Evolutionary conservation across 805 yeast genomes (phyloP), one percentile per base, ranked within the genome.

Genomic region (Zygoascus bituminiphila): DNA sequence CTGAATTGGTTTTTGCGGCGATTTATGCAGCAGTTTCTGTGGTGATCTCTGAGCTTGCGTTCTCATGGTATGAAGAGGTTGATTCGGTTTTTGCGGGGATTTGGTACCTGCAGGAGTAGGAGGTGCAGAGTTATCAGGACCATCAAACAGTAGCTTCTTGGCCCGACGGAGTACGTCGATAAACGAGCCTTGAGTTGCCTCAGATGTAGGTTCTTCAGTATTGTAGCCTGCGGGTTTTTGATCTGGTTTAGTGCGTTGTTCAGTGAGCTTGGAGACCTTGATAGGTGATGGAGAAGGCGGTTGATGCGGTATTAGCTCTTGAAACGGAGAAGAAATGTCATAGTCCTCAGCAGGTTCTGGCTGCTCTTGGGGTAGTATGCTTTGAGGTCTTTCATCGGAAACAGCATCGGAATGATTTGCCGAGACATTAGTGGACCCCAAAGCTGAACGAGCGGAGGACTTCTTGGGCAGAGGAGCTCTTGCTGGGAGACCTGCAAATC

Each of bases 391-490:
- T 29, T 29, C 33, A 15, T 29, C 33, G n/a, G 10, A 12, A 15
- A 12, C 33, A 4, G 10, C 8, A 2, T 12, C 22, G 19, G 22
- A 15, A 19, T 36, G 39, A 15, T 15, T 19, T 20, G 20, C 14
- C 20, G 39, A 36, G 5, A 20, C 17, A 7, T 20, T 49, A 4
- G 33, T 6, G 15, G 33, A 29, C 15, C 33, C 33, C 9, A 29
- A 6, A 29, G 33, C n/a, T 12, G 33, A 29, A 15, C 33, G 33
- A 21, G 50, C 48, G n/a, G 50, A 41, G 2, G 56, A 54, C 37
- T 52, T 53, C 38, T 54, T 54, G n/a, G 54, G 49, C 4, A 54
- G 46, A 5, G 58, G 58, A 19, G 50, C 54, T 22, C 54, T 33
- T 5, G 49, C 47, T 5, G 58, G 58, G 4, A 54, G 46, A 15